Conservation (phyloP, 202 grass and related monocot species). For the Setaria viridis region DNA sequence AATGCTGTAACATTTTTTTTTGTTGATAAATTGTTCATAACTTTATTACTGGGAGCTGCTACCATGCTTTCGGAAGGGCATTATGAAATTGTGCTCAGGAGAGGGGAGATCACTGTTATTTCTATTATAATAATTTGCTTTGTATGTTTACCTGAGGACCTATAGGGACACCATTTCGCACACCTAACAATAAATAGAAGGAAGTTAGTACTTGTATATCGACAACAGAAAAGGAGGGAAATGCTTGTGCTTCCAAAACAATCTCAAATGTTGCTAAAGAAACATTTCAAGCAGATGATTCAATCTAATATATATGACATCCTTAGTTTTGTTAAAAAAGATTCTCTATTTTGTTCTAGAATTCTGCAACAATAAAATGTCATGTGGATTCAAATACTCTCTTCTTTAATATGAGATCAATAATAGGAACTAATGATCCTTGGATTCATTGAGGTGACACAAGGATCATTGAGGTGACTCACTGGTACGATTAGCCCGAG, state of each 20-base stretch:
- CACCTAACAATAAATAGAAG: constrained; percentile 33
- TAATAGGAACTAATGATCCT: not conserved
- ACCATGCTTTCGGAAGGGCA: not conserved
- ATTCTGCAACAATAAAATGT: not conserved
- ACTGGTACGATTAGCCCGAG: constrained; percentile 50
- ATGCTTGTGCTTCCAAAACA: not conserved
- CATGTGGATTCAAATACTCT: not conserved
- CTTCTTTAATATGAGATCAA: not conserved
- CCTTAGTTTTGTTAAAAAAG: not conserved
- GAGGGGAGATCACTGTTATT: no score
- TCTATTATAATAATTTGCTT: no score
- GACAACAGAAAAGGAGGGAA: not conserved
- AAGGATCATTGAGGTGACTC: not conserved
- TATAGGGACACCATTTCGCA: constrained; percentile 58
- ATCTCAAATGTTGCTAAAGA: no score
- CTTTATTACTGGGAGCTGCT: not conserved
- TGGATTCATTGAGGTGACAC: not conserved
- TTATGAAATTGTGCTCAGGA: no score
- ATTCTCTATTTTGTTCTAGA: not conserved
- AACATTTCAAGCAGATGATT: not conserved
- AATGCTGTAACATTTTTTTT: not conserved
- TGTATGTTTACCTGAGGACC: constrained; percentile 50
- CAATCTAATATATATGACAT: not conserved
- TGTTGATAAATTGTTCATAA: not conserved
- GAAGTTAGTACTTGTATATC: not conserved